These are phyloP conservation scores for Syncephalastrum contaminatum DNA, from an alignment of 371 early-diverging fungal genomes.

Conservation along the genomic window DNA sequence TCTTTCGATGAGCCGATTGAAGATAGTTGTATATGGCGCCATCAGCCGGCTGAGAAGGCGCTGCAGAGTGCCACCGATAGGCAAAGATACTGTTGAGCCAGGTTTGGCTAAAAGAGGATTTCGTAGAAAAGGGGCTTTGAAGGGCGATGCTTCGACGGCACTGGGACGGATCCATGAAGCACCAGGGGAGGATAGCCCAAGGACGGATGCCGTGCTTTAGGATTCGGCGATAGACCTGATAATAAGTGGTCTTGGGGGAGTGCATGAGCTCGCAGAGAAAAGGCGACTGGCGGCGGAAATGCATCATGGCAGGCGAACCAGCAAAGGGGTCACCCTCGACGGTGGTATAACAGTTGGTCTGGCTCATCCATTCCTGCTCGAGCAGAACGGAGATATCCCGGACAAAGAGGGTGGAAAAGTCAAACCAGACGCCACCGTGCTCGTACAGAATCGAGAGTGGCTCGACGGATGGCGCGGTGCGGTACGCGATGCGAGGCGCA, in stretches of 20 bases:
- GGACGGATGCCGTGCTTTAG: constrained; percentile 29
- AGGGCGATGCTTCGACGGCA: constrained; percentile 24
- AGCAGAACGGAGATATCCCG: constrained; percentile 42
- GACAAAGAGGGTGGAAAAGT: constrained; percentile 40
- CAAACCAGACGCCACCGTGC: constrained; percentile 55
- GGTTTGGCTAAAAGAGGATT: background rate
- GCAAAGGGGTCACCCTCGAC: constrained; percentile 30
- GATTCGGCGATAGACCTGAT: constrained; percentile 27
- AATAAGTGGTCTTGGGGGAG: constrained; percentile 18
- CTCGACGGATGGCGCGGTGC: constrained; percentile 6
- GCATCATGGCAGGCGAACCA: constrained; percentile 22
- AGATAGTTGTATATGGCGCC: constrained; percentile 11
- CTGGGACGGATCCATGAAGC: constrained; percentile 43
- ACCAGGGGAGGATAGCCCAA: constrained; percentile 51
- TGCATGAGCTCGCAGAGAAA: constrained; percentile 44
- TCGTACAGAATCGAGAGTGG: constrained; percentile 38
- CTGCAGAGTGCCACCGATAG: constrained; percentile 7
- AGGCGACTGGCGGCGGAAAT: constrained; percentile 34
- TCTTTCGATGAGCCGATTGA: too few relatives aligned
- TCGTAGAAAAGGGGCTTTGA: constrained; percentile 8
- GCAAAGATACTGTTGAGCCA: constrained; percentile 13
- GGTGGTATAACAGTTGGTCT: constrained; percentile 34
- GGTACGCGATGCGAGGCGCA: constrained; percentile 18
- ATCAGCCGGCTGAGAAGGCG: constrained; percentile 3
- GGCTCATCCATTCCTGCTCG: constrained; percentile 45